Evolutionary conservation across 768 basidiomycete species (phyloP).

Genomic region (Lyophyllum semitale): DNA sequence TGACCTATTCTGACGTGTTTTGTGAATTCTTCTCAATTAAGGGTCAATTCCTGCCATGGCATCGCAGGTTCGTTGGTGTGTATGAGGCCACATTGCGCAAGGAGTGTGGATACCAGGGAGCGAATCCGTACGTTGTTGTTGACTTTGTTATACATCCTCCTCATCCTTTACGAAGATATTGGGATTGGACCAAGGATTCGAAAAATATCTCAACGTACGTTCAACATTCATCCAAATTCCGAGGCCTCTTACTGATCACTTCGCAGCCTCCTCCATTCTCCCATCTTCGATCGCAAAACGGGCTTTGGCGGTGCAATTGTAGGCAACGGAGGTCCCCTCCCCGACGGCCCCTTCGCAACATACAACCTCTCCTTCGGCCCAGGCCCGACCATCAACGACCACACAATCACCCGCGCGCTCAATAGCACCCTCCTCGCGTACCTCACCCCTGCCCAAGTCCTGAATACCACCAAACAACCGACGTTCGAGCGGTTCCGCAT

Average conservation of each 20-base stretch:
- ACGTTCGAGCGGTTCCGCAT: slow-evolving; percentile 35
- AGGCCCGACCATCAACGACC: slow-evolving; percentile 26
- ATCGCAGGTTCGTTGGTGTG: slow-evolving; percentile 22
- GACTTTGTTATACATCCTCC: not conserved
- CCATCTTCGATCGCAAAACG: slow-evolving; percentile 33
- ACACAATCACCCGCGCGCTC: slow-evolving; percentile 34
- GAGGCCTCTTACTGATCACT: too few species aligned
- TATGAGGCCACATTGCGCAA: slow-evolving; percentile 25
- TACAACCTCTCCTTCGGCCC: slow-evolving; percentile 34
- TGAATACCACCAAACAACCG: slow-evolving; percentile 3
- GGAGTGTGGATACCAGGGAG: slow-evolving; percentile 27
- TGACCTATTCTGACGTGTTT: not conserved
- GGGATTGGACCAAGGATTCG: slow-evolving; percentile 39
- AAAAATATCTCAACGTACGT: slow-evolving; percentile 25
- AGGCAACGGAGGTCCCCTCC: slow-evolving; percentile 31
- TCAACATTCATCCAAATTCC: too few species aligned
- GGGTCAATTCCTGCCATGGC: slow-evolving; percentile 30
- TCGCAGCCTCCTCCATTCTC: slow-evolving; percentile 29
- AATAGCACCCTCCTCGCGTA: slow-evolving; percentile 20
- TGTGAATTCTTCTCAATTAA: not conserved
- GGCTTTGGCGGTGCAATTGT: slow-evolving; percentile 39
- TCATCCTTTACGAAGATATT: slow-evolving; percentile 27
- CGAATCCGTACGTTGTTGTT: slow-evolving; percentile 18
- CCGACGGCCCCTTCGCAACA: slow-evolving; percentile 34
- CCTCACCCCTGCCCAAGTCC: slow-evolving; percentile 3